phyloP scores from a whole-genome alignment of 768 basidiomycete genomes.

The Termitomyces sp. region DNA sequence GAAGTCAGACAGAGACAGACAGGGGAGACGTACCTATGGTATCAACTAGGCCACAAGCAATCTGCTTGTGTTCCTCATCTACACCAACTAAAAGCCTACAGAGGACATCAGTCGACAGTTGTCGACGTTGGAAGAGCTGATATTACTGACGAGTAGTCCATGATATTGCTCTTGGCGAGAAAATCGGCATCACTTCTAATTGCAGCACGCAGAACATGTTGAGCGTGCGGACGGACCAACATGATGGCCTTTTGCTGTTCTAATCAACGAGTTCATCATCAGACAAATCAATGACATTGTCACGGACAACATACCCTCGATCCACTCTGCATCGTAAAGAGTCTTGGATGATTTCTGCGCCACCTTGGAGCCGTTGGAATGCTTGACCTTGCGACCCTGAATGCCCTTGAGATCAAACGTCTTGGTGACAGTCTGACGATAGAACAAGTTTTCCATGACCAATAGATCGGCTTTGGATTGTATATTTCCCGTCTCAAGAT shows the following conservation, averaged over 20 bases:
- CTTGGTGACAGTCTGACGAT: conserved; percentile 58
- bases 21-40: conserved; percentile 56
- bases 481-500: conserved; percentile 60
- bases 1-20: not conserved
- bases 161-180: conserved; percentile 71
- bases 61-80: conserved; percentile 60
- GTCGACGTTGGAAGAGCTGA: not conserved
- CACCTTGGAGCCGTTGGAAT: conserved; percentile 27
- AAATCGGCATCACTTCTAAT: conserved; percentile 71
- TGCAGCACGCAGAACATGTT: conserved; percentile 65
- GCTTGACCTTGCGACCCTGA: conserved; percentile 68
- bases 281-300: not conserved
- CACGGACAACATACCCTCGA: conserved; percentile 51
- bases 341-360: conserved; percentile 48
- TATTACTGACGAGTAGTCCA: conserved; percentile 78
- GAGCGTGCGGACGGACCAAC: conserved; percentile 69
- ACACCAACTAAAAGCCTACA: conserved; percentile 68
- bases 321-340: conserved; percentile 82
- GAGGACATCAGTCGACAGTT: not conserved
- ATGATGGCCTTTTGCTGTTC: conserved; percentile 64
- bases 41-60: conserved; percentile 79
- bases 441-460: conserved; percentile 87
- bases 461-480: conserved; percentile 72
- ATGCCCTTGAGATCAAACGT: conserved; percentile 87
- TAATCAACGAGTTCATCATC: conserved; percentile 17